phyloP scores from a whole-genome alignment of 768 basidiomycete species.

The Guyanaporus albipodus region DNA sequence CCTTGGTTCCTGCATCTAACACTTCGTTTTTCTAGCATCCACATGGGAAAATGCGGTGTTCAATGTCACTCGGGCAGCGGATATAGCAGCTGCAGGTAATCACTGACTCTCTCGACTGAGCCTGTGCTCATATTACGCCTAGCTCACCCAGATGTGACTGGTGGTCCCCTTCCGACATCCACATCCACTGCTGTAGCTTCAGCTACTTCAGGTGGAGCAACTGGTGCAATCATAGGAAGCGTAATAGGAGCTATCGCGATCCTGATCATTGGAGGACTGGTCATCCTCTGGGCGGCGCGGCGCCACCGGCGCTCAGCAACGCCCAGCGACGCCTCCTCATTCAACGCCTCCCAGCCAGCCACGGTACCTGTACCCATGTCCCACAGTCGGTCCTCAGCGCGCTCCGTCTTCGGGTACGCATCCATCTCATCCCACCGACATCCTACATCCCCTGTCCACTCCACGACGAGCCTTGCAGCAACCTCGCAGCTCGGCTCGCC shows the following conservation, averaged over 20 bases:
- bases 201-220: conserved; percentile 7
- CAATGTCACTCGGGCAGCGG: conserved; percentile 7
- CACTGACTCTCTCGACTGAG: neutral
- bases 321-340: neutral
- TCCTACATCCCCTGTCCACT: conserved; percentile 6
- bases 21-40: conserved; percentile 10
- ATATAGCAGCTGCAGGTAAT: conserved; percentile 9
- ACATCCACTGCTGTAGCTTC: conserved; percentile 5
- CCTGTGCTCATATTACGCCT: neutral
- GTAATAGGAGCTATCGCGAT: conserved; percentile 16
- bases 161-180: conserved; percentile 10
- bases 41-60: conserved; percentile 19
- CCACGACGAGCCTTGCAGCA: conserved; percentile 9
- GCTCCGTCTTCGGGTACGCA: neutral
- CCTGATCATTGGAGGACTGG: conserved; percentile 12
- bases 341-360: neutral
- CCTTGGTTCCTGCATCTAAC: neutral
- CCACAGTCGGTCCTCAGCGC: neutral
- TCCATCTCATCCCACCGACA: neutral
- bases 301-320: conserved; percentile 8
- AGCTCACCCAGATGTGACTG: conserved; percentile 17
- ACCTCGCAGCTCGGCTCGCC: neutral
- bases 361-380: neutral
- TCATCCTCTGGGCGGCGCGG: conserved; percentile 10
- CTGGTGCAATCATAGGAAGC: conserved; percentile 21